Base-by-base conservation (phyloP, 1,284 basidiomycete genomes). In the Lignosus rhinocerotis region DNA sequence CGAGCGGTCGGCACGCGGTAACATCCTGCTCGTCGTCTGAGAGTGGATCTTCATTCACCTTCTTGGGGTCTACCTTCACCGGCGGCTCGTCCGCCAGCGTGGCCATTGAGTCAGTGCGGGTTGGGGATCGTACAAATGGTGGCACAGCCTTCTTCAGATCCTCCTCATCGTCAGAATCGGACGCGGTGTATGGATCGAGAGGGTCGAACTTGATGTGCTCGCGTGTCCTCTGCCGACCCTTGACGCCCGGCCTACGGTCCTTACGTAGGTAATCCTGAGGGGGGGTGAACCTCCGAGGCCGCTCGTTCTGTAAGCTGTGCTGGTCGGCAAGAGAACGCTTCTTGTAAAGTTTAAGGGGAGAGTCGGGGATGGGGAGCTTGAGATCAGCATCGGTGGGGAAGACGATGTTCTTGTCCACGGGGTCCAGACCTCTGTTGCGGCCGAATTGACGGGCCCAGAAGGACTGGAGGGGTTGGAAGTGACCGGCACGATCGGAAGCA, bases 171-270 rank as follows among this genome's bases (percentile, higher is more conserved):
- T 64, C 62, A 21, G 74, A 77, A 45, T 74, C 75, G 19, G 73
- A 78, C 61, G 34, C 61, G 61, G 47, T 75, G 19, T 69, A 75
- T 3, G 68, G 70, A 21, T 72, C 72, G 5, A 75, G 57, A 8
- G 77, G 76, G 38, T 69, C 68, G 65, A 86, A 86, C 64, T 81
- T 83, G 65, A 86, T 74, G 2, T 75, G 75, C 48, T 80, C 79
- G 44, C 76, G 72, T 34, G 70, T 75, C 41, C 71, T 74, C 34
- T 66, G 51, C 14, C 64, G 55, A 4, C 63, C 55, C 9, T 63
- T 62, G 6, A 66, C 55, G 16, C 63, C 66, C 2, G 59, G 54
- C 19, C 61, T 65, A 21, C 60, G 65, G 39, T 64, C 69, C 66
- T 69, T 72, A n/a, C 64, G 66, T 31, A 70, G 55, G 33, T 62